Percentiles rank a stretch among this genome's conserved stretches.
phyloP scores from a whole-genome alignment of 1,139 yeast genomes.

The Ogataea hybrid region DNA sequence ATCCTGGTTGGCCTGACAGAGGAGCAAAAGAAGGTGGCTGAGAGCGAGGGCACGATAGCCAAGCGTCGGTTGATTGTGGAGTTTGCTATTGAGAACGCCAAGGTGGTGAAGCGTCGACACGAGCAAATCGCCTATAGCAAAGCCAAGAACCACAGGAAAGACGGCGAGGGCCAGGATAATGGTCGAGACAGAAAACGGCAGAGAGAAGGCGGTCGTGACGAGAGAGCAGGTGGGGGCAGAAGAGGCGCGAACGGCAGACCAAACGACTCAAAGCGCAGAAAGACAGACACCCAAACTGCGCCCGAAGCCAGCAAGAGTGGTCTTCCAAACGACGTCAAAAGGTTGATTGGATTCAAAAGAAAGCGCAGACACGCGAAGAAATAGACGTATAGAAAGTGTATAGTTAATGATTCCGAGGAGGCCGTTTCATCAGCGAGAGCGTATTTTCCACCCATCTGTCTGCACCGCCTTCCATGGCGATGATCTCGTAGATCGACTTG shows the following conservation, averaged over 20 bases:
- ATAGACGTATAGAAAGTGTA: conserved; percentile 4
- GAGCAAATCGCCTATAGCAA: conserved; percentile 50
- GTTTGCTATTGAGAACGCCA: conserved; percentile 94
- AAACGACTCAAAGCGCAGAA: not conserved
- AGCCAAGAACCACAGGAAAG: conserved; percentile 17
- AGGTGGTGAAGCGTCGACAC: conserved; percentile 85
- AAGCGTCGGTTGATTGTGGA: conserved; percentile 87
- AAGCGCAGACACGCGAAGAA: conserved; percentile 45
- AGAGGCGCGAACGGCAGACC: not conserved
- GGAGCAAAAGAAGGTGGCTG: conserved; percentile 58
- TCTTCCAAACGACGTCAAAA: conserved; percentile 50
- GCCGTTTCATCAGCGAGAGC: conserved; percentile 58
- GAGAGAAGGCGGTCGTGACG: not conserved
- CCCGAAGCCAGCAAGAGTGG: conserved; percentile 6
- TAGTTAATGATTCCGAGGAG: conserved; percentile 44
- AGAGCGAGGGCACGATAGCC: conserved; percentile 46
- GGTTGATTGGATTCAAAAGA: conserved; percentile 67
- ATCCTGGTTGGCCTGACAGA: conserved; percentile 69
- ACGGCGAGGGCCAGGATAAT: conserved; percentile 12
- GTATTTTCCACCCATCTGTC: conserved; percentile 87
- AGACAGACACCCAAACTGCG: not conserved
- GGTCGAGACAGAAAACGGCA: not conserved
- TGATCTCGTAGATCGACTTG: conserved; percentile 51
- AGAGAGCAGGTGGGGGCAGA: not conserved
- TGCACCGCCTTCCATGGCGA: conserved; percentile 81